A percentile compares a stretch with the other conserved stretches of the same genome.
These are phyloP conservation scores for Chlorophyllum brunneum DNA, from an alignment of 768 basidiomycete genomes.

Conservation along the genomic window DNA sequence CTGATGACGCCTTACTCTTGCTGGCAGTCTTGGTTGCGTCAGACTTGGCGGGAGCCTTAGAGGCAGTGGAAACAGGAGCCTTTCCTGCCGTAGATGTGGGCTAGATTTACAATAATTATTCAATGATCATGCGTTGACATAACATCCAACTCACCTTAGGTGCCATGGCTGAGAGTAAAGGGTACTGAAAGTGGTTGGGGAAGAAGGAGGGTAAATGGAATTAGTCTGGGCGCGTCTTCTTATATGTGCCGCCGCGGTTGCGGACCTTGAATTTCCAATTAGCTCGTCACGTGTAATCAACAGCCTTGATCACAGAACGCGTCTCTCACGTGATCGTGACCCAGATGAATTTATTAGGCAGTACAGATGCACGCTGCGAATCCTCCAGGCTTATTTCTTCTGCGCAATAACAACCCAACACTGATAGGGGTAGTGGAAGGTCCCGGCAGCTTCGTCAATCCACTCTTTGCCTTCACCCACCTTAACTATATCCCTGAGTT, in stretches of 20 bases:
- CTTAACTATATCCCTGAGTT: conserved; percentile 53
- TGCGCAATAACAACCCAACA: conserved; percentile 53
- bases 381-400: conserved; percentile 21
- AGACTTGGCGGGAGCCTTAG: conserved; percentile 72
- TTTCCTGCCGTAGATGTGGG: conserved; percentile 84
- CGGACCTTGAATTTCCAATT: conserved; percentile 35
- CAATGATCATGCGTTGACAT: neutral
- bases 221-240: conserved; percentile 10
- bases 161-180: conserved; percentile 22
- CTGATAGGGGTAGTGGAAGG: conserved; percentile 81
- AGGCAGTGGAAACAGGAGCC: conserved; percentile 66
- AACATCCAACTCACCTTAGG: conserved; percentile 24
- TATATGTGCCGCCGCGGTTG: conserved; percentile 30
- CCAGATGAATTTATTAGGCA: neutral
- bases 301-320: neutral
- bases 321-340: conserved; percentile 8
- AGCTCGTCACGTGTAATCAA: conserved; percentile 9
- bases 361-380: neutral
- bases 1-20: conserved; percentile 70
- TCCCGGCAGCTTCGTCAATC: conserved; percentile 69
- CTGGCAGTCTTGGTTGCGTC: conserved; percentile 73
- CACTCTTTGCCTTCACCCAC: conserved; percentile 62
- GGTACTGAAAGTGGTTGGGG: conserved; percentile 20
- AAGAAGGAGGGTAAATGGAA: neutral
- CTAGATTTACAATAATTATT: conserved; percentile 24